Base-by-base conservation (phyloP, 371 early-diverging fungal genomes). In the Coemansia linderi region DNA sequence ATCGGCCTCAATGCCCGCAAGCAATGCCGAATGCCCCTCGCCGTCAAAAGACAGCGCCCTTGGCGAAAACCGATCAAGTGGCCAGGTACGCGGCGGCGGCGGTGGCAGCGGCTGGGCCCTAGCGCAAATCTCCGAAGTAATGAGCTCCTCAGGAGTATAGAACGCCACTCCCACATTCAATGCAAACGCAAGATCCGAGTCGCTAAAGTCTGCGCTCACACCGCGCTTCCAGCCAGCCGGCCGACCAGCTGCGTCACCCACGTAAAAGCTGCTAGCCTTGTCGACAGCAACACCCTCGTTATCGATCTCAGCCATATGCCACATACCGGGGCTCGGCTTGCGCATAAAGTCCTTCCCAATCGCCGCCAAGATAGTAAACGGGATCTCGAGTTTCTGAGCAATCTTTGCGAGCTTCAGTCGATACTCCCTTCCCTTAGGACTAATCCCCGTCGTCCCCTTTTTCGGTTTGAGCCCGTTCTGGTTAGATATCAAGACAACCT, bases 181-280 rank as follows among this genome's bases (percentile, higher is more conserved):
- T 4, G 96, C 95, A 82, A 93, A 93, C 65, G 94, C 95, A 83
- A 86, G 78, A 74, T 96, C 97, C 2, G 84, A 86, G 70, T 90
- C 92, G 9, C 92, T 85, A 79, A 90, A 90, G 66, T 96, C 97
- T 68, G 88, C 88, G 38, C 81, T 75, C 0, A 69, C 80, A 3
- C 85, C 85, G 0, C 61, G 74, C 60, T 87, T 87, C 89, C 91
- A 90, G 3, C 82, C 86, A 4, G 71, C 85, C 0, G 83, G 81
- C 31, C 97, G 82, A 2, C 97, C 96, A 17, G 95, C 95, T 2
- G 96, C 97, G 81, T 97, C 97, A 13, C 97, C 97, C 2, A 93
- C 90, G 80, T 87, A 97, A 50, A 91, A 93, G 64, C 90, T 88
- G 13, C 72, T 40, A 0, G 60, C 33, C 33, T 59, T 56, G 66